Base-by-base conservation (phyloP, 176 grass and related monocot genomes). In the Ensete ventricosum region DNA sequence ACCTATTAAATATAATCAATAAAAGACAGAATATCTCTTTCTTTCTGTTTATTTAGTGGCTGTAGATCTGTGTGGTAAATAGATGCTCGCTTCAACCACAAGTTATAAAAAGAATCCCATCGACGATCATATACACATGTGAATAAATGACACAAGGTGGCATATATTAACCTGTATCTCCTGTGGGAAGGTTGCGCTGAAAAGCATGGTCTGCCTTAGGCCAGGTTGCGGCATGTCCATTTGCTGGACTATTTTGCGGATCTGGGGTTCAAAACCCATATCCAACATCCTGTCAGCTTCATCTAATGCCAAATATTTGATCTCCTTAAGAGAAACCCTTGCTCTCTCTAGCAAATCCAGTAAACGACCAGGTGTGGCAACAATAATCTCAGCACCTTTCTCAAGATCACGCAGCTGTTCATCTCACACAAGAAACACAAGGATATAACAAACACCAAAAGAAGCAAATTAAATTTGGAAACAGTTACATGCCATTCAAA, bases 261-360 rank as follows among this genome's bases (percentile, higher is more conserved):
- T 93, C 83, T 90, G 87, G 80, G 83, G 90, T 72, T 97, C 93
- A 80, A 97, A 97, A 7, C 93, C 93, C 93, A 97, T 90, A 88
- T 97, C 90, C 71, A 97, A 72, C 90, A 97, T 97, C 83, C 93
- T 92, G 64, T 97, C 93, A 16, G 93, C 90, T 71, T 92, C 90
- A 63, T 97, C 93, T 63, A 93, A 76, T 83, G 88, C 64, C 49
- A 97, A 69, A 71, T 85, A 92, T 87, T 82, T 81, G 58, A 97
- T 90, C 68, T 54, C 77, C 64, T 88, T 81, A 76, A 97, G 82
- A 83, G 93, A 93, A 71, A 88, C n/a, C 67, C 52, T 84, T 62
- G 76, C 55, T 88, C 93, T 85, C 63, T 97, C 90, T 62, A 90
- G 73, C 20, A 97, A 73, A 81, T 90, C 85, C 73, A 87, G 79